A percentile compares a stretch with the other conserved stretches of the same genome.
Conservation (phyloP, 139 green algal genomes). For the Astrephomene gubernaculifera region DNA sequence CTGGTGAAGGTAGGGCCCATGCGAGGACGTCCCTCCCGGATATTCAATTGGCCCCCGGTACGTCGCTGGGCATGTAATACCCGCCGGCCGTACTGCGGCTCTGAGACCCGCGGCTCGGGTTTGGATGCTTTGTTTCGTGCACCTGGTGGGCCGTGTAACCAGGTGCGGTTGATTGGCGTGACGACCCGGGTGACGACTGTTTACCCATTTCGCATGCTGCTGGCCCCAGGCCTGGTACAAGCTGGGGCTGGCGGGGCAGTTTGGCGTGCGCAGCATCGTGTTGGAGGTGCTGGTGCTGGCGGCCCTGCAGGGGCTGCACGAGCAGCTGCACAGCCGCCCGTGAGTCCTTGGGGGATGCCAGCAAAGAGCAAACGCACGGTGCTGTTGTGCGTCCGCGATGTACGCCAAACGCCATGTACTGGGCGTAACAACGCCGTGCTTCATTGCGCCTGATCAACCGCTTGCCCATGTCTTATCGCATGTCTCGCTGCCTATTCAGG, state of each 20-base stretch:
- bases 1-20: slow-evolving; percentile 9
- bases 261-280: neutral
- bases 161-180: neutral
- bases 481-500: neutral
- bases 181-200: neutral
- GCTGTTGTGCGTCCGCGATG: neutral
- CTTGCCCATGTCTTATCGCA: neutral
- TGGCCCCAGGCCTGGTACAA: neutral
- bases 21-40: neutral
- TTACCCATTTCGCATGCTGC: neutral
- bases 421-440: neutral
- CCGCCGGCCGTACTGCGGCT: neutral
- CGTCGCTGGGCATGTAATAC: neutral
- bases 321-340: neutral
- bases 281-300: slow-evolving; percentile 4
- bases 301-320: neutral
- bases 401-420: neutral
- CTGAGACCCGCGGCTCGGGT: neutral
- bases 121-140: neutral
- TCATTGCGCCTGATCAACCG: neutral
- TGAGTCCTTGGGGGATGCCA: neutral
- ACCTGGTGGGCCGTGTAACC: neutral
- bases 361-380: neutral
- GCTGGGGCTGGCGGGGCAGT: neutral
- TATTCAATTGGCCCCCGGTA: neutral